Conservation (phyloP, 208 protist genomes). For the Crithidia brevicula region DNA sequence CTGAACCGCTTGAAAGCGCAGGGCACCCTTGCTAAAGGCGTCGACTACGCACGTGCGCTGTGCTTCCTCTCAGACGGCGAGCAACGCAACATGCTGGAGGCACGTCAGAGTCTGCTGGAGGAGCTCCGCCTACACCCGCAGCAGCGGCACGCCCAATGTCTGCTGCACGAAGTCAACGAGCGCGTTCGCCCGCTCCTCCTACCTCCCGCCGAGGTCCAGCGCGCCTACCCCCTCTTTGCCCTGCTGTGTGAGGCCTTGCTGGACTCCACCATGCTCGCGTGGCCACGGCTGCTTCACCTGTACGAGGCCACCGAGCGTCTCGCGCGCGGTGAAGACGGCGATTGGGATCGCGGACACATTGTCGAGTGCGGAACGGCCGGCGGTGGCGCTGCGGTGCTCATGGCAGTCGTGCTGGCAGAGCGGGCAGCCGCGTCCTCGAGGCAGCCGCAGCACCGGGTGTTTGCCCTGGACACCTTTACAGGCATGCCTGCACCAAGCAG, state of each 20-base stretch:
- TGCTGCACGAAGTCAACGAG: constrained; percentile 62
- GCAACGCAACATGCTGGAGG: constrained; percentile 45
- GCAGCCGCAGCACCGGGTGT: constrained; percentile 37
- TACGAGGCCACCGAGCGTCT: constrained; percentile 38
- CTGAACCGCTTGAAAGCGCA: constrained; percentile 57
- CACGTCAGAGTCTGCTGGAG: constrained; percentile 73
- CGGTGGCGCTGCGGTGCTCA: constrained; percentile 66
- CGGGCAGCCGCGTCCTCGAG: constrained; percentile 17
- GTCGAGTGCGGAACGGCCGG: constrained; percentile 81
- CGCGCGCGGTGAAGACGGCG: constrained; percentile 1
- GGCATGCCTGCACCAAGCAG: constrained; percentile 70
- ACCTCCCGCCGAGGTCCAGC: constrained; percentile 50
- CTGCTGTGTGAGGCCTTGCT: constrained; percentile 70
- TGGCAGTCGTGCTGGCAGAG: constrained; percentile 56
- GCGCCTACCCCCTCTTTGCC: constrained; percentile 61
- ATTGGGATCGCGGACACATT: constrained; percentile 35
- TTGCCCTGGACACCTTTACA: constrained; percentile 71
- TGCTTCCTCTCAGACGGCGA: constrained; percentile 51
- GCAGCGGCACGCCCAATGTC: constrained; percentile 30
- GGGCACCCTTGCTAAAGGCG: constrained; percentile 19
- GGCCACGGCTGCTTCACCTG: constrained; percentile 69
- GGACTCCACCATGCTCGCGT: constrained; percentile 83
- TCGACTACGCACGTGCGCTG: constrained; percentile 76
- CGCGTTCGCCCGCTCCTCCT: constrained; percentile 39
- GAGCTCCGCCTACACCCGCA: constrained; percentile 65